Base-by-base conservation (phyloP, 768 basidiomycete genomes). In the Pholiota conissans region DNA sequence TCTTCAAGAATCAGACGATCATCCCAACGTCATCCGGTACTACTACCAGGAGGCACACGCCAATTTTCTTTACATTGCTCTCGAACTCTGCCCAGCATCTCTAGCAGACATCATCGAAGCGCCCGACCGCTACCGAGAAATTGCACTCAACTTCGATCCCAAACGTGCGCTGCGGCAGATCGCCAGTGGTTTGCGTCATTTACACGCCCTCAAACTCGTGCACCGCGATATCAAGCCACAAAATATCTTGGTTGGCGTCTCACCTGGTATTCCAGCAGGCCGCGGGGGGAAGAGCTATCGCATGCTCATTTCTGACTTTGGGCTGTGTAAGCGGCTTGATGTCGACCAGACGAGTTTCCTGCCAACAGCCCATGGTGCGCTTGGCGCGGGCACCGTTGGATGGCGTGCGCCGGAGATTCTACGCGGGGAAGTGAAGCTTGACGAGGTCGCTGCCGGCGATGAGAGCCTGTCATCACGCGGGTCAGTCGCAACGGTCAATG, bases 211-310 rank as follows among this genome's bases (percentile, higher is more conserved):
- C 65, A 97, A 96, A 73, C 90, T 98, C 57, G 86, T 98, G n/a
- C 96, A 98, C 74, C 85, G 96, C 29, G 96, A 98, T 70, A 97
- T 99, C 73, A 99, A 99, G 67, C 96, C 96, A 4, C 96, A 95
- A 71, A 99, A 99, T 67, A 98, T 99, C 55, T 83, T 99, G 13
- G 81, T 98, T 10, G 92, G 76, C 13, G 83, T 84, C 2, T 90
- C 89, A 65, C 83, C 55, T 24, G 27, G 57, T 18, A 45, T 52
- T 2, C 49, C 30, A 16, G 29, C 58, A 42, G 37, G 60, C 5
- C 40, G 79, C 16, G 75, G 73, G 37, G 29, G 74, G 69, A 64
- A 73, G 70, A 62, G 65, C 55, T 68, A 92, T 63, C 78, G 92
- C 48, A 94, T 95, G 93, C 75, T 95, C 59, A 95, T 95, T 57